A percentile compares a stretch with the other conserved stretches of the same genome.
Evolutionary conservation across 2,329 filamentous ascomycete species (phyloP).

Genomic region (Fusarium acutatum): DNA sequence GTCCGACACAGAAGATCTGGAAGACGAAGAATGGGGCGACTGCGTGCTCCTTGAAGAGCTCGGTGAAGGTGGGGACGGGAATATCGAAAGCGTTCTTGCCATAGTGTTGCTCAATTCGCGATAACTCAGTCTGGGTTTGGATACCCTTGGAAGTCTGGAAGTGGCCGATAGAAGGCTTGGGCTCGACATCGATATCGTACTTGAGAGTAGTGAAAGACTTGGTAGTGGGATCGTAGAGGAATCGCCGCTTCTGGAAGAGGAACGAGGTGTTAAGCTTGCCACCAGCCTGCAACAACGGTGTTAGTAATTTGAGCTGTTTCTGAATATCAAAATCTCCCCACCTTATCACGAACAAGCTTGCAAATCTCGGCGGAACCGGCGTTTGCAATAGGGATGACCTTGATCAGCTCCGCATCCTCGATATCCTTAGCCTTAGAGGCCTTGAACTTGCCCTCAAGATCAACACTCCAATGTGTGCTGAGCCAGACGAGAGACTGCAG

Average conservation of each 20-base stretch:
- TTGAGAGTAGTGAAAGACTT: conserved; percentile 82
- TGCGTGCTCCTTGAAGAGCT: conserved; percentile 97
- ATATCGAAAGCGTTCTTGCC: conserved; percentile 97
- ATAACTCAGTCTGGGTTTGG: conserved; percentile 75
- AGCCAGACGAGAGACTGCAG: conserved; percentile 90
- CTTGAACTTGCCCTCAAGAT: conserved; percentile 83
- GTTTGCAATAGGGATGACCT: conserved; percentile 89
- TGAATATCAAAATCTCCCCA: conserved; percentile 39
- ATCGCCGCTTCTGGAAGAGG: conserved; percentile 97
- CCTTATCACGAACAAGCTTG: conserved; percentile 78
- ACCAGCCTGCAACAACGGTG: conserved; percentile 59
- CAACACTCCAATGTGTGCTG: conserved; percentile 97
- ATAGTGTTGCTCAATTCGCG: conserved; percentile 88
- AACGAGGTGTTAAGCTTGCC: conserved; percentile 85
- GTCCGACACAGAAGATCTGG: conserved; percentile 96
- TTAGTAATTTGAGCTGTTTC: conserved; percentile 18
- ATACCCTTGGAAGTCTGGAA: conserved; percentile 87
- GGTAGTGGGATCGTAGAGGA: conserved; percentile 79
- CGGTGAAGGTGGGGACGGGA: conserved; percentile 92
- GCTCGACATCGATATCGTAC: conserved; percentile 85
- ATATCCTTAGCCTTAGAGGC: conserved; percentile 75
- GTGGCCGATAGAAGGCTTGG: conserved; percentile 78
- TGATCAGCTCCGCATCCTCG: conserved; percentile 83
- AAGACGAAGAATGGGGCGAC: conserved; percentile 99
- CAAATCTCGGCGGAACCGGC: conserved; percentile 91